Evolutionary conservation across 495 filamentous ascomycete species (phyloP).

Genomic region (Immersiella caudata): DNA sequence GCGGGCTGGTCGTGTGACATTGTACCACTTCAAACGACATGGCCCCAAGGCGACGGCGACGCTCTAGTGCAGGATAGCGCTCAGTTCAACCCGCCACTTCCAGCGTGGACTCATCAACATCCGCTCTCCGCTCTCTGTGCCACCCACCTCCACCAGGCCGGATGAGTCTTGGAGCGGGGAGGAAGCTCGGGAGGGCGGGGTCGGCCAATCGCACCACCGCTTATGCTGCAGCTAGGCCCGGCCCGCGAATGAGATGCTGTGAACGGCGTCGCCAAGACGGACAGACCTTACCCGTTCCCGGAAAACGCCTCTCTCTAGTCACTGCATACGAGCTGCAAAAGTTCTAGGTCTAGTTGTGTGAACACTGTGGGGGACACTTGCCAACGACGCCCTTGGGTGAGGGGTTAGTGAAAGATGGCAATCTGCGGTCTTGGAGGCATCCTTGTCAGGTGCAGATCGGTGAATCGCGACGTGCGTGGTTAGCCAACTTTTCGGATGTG

Average conservation of each 20-base stretch:
- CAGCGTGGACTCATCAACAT: too few species aligned
- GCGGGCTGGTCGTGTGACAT: too few species aligned
- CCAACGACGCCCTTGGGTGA: too few species aligned
- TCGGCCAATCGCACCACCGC: background rate
- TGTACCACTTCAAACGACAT: too few species aligned
- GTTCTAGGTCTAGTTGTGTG: background rate
- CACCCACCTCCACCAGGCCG: background rate
- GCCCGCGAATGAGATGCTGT: background rate
- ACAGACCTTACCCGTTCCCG: background rate
- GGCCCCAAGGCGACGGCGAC: too few species aligned
- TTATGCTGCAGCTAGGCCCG: background rate
- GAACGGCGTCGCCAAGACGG: background rate
- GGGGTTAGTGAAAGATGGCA: too few species aligned
- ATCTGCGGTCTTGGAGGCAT: too few species aligned
- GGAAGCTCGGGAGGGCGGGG: background rate
- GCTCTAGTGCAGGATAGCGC: too few species aligned
- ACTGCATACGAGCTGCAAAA: background rate
- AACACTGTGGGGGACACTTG: background rate
- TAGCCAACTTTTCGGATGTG: too few species aligned
- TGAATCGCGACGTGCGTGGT: too few species aligned
- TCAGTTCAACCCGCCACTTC: too few species aligned
- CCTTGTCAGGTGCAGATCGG: too few species aligned
- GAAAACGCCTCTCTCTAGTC: background rate
- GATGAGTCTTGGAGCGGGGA: background rate
- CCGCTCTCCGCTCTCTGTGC: background rate